Conservation (phyloP, 2,329 filamentous ascomycete species). For the Trichoderma simmonsii region DNA sequence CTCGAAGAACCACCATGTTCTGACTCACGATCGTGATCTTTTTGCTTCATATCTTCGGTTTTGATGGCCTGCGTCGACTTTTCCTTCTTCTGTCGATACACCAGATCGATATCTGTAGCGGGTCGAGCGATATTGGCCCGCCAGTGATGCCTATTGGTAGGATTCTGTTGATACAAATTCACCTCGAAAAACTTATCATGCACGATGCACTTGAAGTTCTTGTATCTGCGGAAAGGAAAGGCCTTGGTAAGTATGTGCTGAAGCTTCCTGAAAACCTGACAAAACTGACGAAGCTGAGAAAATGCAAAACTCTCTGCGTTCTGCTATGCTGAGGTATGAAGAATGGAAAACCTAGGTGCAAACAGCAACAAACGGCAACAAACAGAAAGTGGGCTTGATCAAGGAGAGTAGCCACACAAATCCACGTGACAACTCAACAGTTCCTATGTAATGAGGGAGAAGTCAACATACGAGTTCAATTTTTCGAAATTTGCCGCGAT, state of each 20-base stretch:
- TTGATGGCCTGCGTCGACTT: neutral
- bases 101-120: neutral
- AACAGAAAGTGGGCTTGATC: too few relatives aligned
- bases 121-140: neutral
- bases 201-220: neutral
- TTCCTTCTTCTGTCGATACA: neutral
- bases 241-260: neutral
- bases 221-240: neutral
- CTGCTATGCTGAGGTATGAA: too few relatives aligned
- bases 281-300: too few relatives aligned
- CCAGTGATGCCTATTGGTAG: neutral
- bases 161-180: neutral
- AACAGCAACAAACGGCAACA: too few relatives aligned
- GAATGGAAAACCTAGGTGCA: too few relatives aligned
- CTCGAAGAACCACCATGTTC: neutral
- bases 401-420: too few relatives aligned
- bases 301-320: too few relatives aligned
- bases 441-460: neutral
- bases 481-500: neutral
- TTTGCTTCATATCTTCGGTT: neutral
- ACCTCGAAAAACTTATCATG: neutral
- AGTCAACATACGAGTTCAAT: neutral
- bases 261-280: neutral
- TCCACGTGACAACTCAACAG: too few relatives aligned
- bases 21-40: neutral